Evolutionary conservation across 768 basidiomycete genomes (phyloP).

Genomic region (Sarcodon aspratus): DNA sequence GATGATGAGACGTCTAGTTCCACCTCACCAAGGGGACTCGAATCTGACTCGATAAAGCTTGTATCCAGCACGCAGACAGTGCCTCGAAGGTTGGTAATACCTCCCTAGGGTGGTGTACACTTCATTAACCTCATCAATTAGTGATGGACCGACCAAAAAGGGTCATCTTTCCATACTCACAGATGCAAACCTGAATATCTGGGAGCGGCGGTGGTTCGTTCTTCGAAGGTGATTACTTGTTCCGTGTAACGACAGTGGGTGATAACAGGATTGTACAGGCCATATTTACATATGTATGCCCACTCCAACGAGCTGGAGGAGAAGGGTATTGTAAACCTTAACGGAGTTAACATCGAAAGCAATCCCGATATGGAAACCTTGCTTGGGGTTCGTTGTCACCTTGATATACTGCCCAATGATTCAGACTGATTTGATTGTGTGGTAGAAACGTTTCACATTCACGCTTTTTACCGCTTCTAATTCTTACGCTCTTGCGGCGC

Average conservation of each 20-base stretch:
- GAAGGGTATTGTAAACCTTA: constrained; percentile 70
- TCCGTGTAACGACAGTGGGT: neutral
- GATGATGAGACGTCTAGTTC: constrained; percentile 37
- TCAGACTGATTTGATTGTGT: neutral
- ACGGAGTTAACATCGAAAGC: constrained; percentile 74
- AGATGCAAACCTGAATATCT: constrained; percentile 69
- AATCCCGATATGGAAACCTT: constrained; percentile 83
- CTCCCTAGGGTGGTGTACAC: neutral
- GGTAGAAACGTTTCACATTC: constrained; percentile 75
- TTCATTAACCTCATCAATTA: constrained; percentile 17
- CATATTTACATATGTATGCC: constrained; percentile 83
- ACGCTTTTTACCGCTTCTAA: constrained; percentile 89
- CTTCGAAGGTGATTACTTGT: constrained; percentile 51
- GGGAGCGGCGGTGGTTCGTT: constrained; percentile 83
- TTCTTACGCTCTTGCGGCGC: constrained; percentile 81
- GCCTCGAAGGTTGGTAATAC: constrained; percentile 49
- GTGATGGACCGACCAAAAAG: constrained; percentile 76
- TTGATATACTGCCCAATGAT: neutral
- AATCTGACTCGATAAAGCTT: constrained; percentile 43
- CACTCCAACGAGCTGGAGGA: constrained; percentile 81
- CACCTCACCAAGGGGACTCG: constrained; percentile 18
- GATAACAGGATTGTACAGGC: constrained; percentile 34
- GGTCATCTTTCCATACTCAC: constrained; percentile 73
- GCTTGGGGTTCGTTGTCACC: constrained; percentile 54
- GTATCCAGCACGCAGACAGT: constrained; percentile 64